A percentile compares a stretch with the other conserved stretches of the same genome.
These are phyloP conservation scores for Tetradesmus obliquus DNA, from an alignment of 139 green algal genomes.

Conservation along the genomic window DNA sequence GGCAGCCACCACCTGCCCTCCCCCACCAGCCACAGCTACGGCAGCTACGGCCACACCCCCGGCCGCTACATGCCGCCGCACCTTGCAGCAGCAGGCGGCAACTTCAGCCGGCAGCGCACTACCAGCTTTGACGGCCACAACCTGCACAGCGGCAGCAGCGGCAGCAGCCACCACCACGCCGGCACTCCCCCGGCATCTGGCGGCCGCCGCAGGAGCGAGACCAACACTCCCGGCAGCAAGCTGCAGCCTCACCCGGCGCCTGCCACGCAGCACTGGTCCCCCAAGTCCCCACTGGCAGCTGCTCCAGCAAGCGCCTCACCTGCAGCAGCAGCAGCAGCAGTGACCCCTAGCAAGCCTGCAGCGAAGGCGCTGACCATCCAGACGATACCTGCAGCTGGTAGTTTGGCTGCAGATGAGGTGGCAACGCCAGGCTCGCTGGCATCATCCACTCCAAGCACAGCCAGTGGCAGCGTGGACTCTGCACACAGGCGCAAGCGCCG, in stretches of 20 bases:
- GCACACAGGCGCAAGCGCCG: conserved; percentile 3
- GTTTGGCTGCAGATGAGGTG: not conserved
- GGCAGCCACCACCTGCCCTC: not conserved
- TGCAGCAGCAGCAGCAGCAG: conserved; percentile 2
- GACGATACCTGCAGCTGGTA: not conserved
- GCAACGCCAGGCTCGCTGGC: not conserved
- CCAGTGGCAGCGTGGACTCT: not conserved
- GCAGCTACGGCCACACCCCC: conserved; percentile 5
- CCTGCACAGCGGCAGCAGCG: conserved; percentile 11
- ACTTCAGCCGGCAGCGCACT: conserved; percentile 6
- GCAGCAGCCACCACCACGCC: not conserved
- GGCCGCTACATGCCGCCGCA: conserved; percentile 44
- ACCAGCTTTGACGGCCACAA: conserved; percentile 25
- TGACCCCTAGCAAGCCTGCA: not conserved
- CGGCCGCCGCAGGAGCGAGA: conserved; percentile 33
- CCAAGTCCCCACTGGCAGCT: not conserved
- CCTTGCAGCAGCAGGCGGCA: not conserved
- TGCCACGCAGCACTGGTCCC: not conserved
- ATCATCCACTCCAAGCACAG: not conserved
- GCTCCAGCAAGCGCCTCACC: not conserved
- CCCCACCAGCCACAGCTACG: conserved; percentile 5
- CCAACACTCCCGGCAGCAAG: not conserved
- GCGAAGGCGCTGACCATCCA: not conserved
- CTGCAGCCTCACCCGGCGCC: conserved; percentile 17
- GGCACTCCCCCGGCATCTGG: not conserved